A percentile compares a stretch with the other conserved stretches of the same genome.
Conservation (phyloP, 352 stramenopile species). For the Pythium monospermum region DNA sequence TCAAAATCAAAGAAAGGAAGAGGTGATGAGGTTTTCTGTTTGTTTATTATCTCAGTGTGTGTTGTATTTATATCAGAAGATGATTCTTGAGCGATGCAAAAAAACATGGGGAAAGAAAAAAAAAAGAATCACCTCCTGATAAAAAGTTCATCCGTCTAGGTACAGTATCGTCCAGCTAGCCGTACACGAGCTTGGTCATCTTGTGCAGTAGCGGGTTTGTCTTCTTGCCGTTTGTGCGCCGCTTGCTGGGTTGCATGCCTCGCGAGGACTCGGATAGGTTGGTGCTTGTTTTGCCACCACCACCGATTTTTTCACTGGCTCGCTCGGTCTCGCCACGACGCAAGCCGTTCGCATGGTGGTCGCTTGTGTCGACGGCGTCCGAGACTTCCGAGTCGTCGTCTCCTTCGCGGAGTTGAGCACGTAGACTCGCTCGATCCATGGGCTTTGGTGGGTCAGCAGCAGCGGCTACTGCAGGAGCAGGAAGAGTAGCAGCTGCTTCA, state of each 20-base stretch:
- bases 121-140: no score
- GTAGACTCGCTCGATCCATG: constrained; percentile 12
- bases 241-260: constrained; percentile 45
- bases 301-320: background rate
- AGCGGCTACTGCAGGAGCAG: no score
- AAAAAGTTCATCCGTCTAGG: no score
- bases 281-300: constrained; percentile 9
- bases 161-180: no score
- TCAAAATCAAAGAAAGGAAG: no score
- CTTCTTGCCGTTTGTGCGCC: constrained; percentile 70
- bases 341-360: constrained; percentile 5
- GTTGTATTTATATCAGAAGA: no score
- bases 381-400: constrained; percentile 17
- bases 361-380: no score
- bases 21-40: no score
- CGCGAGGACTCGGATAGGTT: constrained; percentile 12
- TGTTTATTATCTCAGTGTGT: no score
- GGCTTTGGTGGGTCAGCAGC: background rate
- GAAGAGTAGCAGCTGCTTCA: no score
- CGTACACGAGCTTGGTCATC: constrained; percentile 20
- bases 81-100: no score
- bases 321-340: background rate
- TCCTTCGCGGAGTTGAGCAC: constrained; percentile 18
- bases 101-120: no score
- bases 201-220: constrained; percentile 21